Evolutionary conservation across 176 grass and related monocot genomes (phyloP), one percentile per base, ranked within the genome.

Genomic region (Eragrostis nindensis): DNA sequence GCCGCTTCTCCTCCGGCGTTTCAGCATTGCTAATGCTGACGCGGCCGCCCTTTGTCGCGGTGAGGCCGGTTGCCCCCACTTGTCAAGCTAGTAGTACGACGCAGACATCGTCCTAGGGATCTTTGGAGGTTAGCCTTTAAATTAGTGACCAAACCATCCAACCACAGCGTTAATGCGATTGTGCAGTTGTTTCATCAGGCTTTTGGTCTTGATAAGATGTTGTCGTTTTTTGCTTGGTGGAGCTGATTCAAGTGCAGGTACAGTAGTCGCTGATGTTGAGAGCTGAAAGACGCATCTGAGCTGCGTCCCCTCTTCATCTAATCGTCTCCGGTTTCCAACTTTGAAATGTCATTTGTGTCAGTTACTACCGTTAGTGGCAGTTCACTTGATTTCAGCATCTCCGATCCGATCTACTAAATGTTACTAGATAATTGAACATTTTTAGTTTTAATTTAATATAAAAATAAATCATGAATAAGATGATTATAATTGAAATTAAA

Each of bases 121-220:
- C 21, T 78, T 72, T 68, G 62, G 68, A 75, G 42, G 75, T 30
- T 67, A 52, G 63, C 66, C 41, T 11, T 43, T 68, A 39, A 75
- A 50, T 11, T 50, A 64, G 24, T 63, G 45, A 59, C 17, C 67
- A 27, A 68, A 71, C 68, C 75, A 75, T 47, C 62, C 1, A 11
- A 30, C 53, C 25, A 47, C 68, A 29, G 60, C 17, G 32, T 44
- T 21, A n/a, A 40, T 27, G 68, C 8, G 7, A 65, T 40, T 19
- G 13, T 25, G 17, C 41, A 11, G 25, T 77, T 49, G 9, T 32
- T 40, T 39, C 29, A 6, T 24, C 3, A 21, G 21, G 5, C 6
- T 71, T 71, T 66, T 65, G 18, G 60, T 68, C 49, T 18, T 62
- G 68, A 21, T 74, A 49, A 73, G 24, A 47, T 46, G 68, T 0